These are phyloP conservation scores for Colletotrichum karsti DNA, from an alignment of 2,329 filamentous ascomycete species.

Conservation along the genomic window DNA sequence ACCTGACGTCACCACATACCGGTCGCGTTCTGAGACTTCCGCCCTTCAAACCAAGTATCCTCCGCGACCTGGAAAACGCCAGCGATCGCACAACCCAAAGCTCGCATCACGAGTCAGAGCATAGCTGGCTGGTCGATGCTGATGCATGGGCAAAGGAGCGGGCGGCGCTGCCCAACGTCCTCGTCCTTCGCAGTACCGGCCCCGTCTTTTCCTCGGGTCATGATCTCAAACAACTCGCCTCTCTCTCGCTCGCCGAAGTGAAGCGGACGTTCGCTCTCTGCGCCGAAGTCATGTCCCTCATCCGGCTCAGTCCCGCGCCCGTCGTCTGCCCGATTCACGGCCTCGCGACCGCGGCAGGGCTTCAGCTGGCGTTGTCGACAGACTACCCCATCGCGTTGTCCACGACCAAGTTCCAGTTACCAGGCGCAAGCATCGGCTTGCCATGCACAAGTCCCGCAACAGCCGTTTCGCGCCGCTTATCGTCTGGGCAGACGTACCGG, in stretches of 20 bases:
- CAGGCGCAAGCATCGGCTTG: slow-evolving; percentile 38
- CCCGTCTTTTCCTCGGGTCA: slow-evolving; percentile 42
- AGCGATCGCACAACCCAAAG: not conserved
- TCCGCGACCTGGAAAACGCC: slow-evolving; percentile 30
- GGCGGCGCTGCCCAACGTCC: slow-evolving; percentile 35
- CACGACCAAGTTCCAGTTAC: slow-evolving; percentile 35
- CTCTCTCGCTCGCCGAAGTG: slow-evolving; percentile 14
- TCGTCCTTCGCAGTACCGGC: slow-evolving; percentile 39
- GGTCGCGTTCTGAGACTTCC: slow-evolving; percentile 36
- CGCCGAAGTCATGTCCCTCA: slow-evolving; percentile 41
- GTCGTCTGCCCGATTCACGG: slow-evolving; percentile 41
- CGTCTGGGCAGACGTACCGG: slow-evolving; percentile 35
- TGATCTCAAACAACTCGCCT: slow-evolving; percentile 38
- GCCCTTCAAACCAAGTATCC: slow-evolving; percentile 32
- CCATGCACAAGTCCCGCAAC: slow-evolving; percentile 41
- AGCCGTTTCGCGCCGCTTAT: slow-evolving; percentile 36
- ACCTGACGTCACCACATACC: slow-evolving; percentile 34
- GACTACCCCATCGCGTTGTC: slow-evolving; percentile 38
- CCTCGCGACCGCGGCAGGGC: slow-evolving; percentile 40
- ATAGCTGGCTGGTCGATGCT: slow-evolving; percentile 39
- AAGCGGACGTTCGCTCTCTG: slow-evolving; percentile 37
- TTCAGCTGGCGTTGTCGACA: slow-evolving; percentile 41
- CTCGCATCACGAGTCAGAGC: not conserved
- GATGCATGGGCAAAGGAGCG: slow-evolving; percentile 34
- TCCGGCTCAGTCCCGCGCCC: slow-evolving; percentile 40